Base-by-base conservation (phyloP, 2,329 filamentous ascomycete genomes). In the Ophiostoma sp. region DNA sequence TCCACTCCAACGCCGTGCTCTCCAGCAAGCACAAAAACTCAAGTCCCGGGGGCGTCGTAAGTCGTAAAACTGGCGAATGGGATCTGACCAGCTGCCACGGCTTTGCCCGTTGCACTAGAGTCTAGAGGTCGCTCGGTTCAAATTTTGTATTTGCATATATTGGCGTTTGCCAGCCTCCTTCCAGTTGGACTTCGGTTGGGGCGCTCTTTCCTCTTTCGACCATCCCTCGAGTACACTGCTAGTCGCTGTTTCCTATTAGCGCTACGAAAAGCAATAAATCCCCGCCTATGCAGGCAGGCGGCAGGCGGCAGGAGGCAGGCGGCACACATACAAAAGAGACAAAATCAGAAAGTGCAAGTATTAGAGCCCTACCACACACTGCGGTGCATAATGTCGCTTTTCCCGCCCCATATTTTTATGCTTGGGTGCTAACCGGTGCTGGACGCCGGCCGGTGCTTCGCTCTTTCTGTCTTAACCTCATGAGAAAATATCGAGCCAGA, bases 91-190 rank as follows among this genome's bases (percentile, higher is more conserved):
- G n/a, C 55, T 39, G 48, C 36, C 17, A 73, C 71, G 71, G 72
- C 66, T 57, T 73, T 73, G 42, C 55, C 72, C 72, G 66, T 64
- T 33, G 55, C 66, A 63, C 66, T 70, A 70, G 55, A 52, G 50
- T 55, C 66, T 64, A 64, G 55, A 55, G 36, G 39, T 19, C 33
- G 57, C 36, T 61, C 36, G n/a, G 39, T 19, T 73, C 71, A 28
- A 66, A 33, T 33, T 50, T 69, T 59, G 64, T 69, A 52, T 73
- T 61, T 64, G 72, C 66, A 73, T 73, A 69, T 73, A 73, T 73
- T 73, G 72, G 72, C 72, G 55, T 64, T 48, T 66, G 17, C 63
- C 39, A 64, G 36, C 33, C 33, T 39, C n/a, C 33, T 59, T 28
- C 71, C 55, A 57, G 55, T 50, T 73, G n/a, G 72, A 11, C 28